These are phyloP conservation scores for Porogramme epimiltina DNA, from an alignment of 1,284 basidiomycete species.

Conservation along the genomic window DNA sequence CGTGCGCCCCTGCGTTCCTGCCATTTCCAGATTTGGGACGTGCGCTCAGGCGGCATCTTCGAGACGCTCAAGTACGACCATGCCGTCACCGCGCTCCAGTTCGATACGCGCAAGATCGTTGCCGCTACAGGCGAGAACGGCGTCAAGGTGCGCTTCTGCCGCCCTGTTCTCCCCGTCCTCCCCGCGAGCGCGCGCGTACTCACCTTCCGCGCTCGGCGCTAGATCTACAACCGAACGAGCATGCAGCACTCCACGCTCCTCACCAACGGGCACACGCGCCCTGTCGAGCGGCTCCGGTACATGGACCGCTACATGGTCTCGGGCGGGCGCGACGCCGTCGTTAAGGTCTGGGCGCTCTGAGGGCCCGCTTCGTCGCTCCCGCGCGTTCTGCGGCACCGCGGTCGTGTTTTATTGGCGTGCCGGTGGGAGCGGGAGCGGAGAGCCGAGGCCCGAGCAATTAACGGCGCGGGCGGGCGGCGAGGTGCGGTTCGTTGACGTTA, in stretches of 20 bases:
- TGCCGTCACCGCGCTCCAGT: constrained; percentile 91
- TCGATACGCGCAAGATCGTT: constrained; percentile 93
- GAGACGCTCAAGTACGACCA: constrained; percentile 93
- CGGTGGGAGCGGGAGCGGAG: no score
- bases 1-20: background rate
- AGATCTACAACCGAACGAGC: constrained; percentile 96
- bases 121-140: constrained; percentile 95
- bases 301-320: constrained; percentile 96
- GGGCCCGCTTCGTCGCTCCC: background rate
- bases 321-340: constrained; percentile 84
- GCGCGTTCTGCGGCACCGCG: background rate
- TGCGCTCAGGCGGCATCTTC: constrained; percentile 85
- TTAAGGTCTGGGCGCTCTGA: constrained; percentile 97
- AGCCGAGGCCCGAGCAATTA: no score
- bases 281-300: constrained; percentile 89
- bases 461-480: no score
- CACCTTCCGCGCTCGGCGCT: background rate
- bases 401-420: no score
- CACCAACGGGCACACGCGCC: constrained; percentile 91
- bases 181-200: background rate
- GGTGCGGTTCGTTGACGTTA: no score
- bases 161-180: background rate
- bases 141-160: constrained; percentile 65
- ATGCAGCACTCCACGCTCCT: constrained; percentile 84
- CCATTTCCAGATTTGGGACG: constrained; percentile 85